Evolutionary conservation across 2,329 filamentous ascomycete genomes (phyloP), one percentile per base, ranked within the genome.

Genomic region (Monosporascus ibericus): DNA sequence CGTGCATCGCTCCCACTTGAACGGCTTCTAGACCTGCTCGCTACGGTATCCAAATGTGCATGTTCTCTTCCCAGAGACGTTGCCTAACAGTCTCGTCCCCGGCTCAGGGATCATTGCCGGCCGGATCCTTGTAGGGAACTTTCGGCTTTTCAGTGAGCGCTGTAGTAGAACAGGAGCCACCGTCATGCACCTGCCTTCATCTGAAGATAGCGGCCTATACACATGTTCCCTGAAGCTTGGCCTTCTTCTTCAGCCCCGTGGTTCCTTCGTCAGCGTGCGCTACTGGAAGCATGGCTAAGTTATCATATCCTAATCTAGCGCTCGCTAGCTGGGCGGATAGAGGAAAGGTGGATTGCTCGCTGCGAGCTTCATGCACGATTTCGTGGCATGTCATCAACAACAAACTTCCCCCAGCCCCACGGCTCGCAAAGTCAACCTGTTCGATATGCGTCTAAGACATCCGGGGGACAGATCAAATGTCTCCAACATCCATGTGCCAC

Each of bases 311-410:
- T 50, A 53, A 50, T 53, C 56, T 61, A 68, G 65, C 56, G 64
- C 42, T 65, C 30, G 55, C 56, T 61, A 63, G 58, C 61, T 59
- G 58, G 55, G 59, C 60, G 55, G 58, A 55, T 57, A 59, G 56
- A 52, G 47, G 54, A 56, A 49, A 63, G 63, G 60, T 67, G 62
- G 63, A 64, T 60, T 68, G 66, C 65, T 66, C 58, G 62, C 63
- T 64, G 63, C 63, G 63, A 67, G 60, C 63, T 67, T 46, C 65
- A 74, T 75, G 73, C 73, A 76, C 68, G 71, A 68, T 68, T 72
- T 72, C 70, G 72, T 75, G 71, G 70, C 68, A 66, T 70, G 66
- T 62, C 65, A 66, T 66, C 58, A 64, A 62, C 63, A 30, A 46
- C 65, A 34, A 34, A 34, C 30, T 14, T 5, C 30, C 64, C 61